phyloP scores from a whole-genome alignment of 169 alveolate species.

The Theileria sp. region DNA sequence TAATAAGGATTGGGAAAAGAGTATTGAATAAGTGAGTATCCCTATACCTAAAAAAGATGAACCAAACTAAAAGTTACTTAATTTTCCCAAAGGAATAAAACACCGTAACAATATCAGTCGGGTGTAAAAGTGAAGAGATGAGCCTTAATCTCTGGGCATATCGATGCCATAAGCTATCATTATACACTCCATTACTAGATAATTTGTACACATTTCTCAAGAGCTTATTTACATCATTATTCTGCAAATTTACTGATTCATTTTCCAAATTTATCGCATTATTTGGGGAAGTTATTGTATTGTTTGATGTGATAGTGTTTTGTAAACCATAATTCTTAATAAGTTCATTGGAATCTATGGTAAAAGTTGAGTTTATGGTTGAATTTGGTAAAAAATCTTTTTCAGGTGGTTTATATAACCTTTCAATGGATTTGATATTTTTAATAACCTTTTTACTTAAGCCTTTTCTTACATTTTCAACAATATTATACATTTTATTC shows the following conservation, averaged over 20 bases:
- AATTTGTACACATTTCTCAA: slow-evolving; percentile 68
- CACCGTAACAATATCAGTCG: slow-evolving; percentile 69
- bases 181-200: slow-evolving; percentile 71
- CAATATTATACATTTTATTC: not conserved
- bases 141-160: slow-evolving; percentile 65
- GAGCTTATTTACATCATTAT: slow-evolving; percentile 39
- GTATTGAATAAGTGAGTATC: slow-evolving; percentile 67
- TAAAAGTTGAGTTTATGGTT: not conserved
- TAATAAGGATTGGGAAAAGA: slow-evolving; percentile 62
- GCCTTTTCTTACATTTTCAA: slow-evolving; percentile 2
- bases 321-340: not conserved
- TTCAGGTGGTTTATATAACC: slow-evolving; percentile 37
- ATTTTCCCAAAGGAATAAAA: slow-evolving; percentile 77
- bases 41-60: slow-evolving; percentile 31
- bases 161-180: slow-evolving; percentile 75
- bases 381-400: not conserved
- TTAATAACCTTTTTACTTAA: slow-evolving; percentile 46
- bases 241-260: not conserved
- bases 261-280: not conserved
- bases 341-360: not conserved
- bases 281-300: not conserved
- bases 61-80: slow-evolving; percentile 26
- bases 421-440: slow-evolving; percentile 41
- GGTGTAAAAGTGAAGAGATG: slow-evolving; percentile 58
- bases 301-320: not conserved